Conservation (phyloP, 2,329 filamentous ascomycete genomes). For the Aspergillus costaricaensis region DNA sequence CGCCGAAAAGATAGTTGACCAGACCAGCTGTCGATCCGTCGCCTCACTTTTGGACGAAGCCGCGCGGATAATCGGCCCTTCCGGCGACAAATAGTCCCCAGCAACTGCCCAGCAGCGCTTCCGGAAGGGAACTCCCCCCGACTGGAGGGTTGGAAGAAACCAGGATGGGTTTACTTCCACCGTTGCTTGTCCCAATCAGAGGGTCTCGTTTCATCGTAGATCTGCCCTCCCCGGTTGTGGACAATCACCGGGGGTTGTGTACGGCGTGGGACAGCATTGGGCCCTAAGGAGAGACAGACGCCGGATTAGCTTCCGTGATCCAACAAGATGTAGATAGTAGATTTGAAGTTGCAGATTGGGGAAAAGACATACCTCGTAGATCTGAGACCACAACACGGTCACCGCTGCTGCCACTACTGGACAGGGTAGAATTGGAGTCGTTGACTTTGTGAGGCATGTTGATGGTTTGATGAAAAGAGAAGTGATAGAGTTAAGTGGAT, state of each 20-base stretch:
- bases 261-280: constrained; percentile 33
- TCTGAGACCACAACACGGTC: constrained; percentile 33
- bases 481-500: neutral
- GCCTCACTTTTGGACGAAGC: constrained; percentile 30
- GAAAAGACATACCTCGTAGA: constrained; percentile 32
- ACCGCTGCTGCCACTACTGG: constrained; percentile 33
- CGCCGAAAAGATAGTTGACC: constrained; percentile 8
- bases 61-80: constrained; percentile 25
- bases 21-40: constrained; percentile 24
- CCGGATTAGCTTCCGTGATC: constrained; percentile 15
- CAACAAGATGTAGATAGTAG: neutral
- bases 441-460: constrained; percentile 41
- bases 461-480: constrained; percentile 5
- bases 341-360: neutral
- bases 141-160: too few relatives aligned
- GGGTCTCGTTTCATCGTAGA: constrained; percentile 39
- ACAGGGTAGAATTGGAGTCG: constrained; percentile 39
- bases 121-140: neutral
- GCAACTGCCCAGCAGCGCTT: constrained; percentile 22
- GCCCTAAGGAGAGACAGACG: constrained; percentile 24
- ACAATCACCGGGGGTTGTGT: constrained; percentile 37
- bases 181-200: constrained; percentile 43
- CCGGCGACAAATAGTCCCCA: constrained; percentile 13
- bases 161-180: constrained; percentile 33
- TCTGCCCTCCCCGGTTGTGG: constrained; percentile 40